Evolutionary conservation across 352 stramenopile genomes (phyloP).

Genomic region (Achlya hypogyna): DNA sequence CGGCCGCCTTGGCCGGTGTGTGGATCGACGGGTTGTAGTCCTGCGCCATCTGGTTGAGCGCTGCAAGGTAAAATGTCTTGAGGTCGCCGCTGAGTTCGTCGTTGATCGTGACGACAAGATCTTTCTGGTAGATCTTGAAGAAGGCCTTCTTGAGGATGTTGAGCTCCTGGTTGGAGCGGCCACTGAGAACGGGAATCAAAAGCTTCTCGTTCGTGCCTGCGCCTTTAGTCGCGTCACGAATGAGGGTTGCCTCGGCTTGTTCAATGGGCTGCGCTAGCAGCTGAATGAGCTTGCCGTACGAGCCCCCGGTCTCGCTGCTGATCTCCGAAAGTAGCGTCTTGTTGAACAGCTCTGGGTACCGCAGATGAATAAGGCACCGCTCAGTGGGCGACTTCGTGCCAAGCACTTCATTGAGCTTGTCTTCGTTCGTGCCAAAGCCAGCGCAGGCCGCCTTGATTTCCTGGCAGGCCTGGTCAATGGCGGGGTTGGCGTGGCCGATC

Average conservation of each 20-base stretch:
- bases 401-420: slow-evolving; percentile 34
- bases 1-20: slow-evolving; percentile 42
- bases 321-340: slow-evolving; percentile 39
- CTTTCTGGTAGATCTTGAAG: slow-evolving; percentile 65
- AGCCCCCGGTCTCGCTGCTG: slow-evolving; percentile 51
- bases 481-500: slow-evolving; percentile 21
- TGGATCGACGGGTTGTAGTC: slow-evolving; percentile 43
- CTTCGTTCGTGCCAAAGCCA: slow-evolving; percentile 54
- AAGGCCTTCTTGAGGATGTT: no score
- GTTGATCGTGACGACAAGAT: slow-evolving; percentile 51
- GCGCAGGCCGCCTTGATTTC: slow-evolving; percentile 56
- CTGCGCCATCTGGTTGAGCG: slow-evolving; percentile 39
- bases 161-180: slow-evolving; percentile 47
- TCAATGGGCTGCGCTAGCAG: slow-evolving; percentile 42
- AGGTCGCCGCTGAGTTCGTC: no score
- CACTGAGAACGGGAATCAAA: no score
- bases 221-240: slow-evolving; percentile 55
- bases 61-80: slow-evolving; percentile 49
- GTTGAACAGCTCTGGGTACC: no score
- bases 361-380: slow-evolving; percentile 61
- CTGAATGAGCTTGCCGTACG: slow-evolving; percentile 49
- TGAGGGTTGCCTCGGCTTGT: slow-evolving; percentile 46
- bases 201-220: no score
- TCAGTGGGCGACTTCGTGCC: slow-evolving; percentile 45
- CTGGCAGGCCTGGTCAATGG: slow-evolving; percentile 41